Base-by-base conservation (phyloP, 169 alveolate species). In the Cryptosporidium felis region DNA sequence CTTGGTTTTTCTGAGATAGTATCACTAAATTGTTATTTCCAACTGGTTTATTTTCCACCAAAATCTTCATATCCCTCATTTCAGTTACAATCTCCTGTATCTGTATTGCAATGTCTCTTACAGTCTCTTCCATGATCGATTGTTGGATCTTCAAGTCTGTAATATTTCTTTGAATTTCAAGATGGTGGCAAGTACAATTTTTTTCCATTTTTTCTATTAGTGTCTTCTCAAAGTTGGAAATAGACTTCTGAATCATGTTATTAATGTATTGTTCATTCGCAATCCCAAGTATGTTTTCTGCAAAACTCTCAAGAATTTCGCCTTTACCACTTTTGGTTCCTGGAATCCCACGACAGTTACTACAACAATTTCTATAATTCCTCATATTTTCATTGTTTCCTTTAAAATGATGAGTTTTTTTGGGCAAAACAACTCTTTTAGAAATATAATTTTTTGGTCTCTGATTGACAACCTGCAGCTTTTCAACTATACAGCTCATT, bases 61-160 rank as follows among this genome's bases (percentile, higher is more conserved):
- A 42, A 23, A 23, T 62, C 44, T 74, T 74, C 26, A 74, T 6
- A 14, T 49, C 85, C 23, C 40, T 74, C 6, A 74, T 12, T 32
- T 74, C 85, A 18, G 26, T 14, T 36, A 67, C 85, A 30, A 74
- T 21, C 18, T 53, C 59, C 46, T 74, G 74, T 10, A 74, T 23
- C 32, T 74, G 66, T 38, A 53, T 26, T 16, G 85, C 85, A 38
- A 74, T 74, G 56, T 74, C 85, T 74, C 23, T 74, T 9, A 74
- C 85, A 32, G 85, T 74, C 41, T 65, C 23, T 14, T 74, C 85
- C n/a, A 46, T 74, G 18, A 74, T 74, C 38, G 85, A 49, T 38
- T 74, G 74, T 30, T 74, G 85, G 18, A 74, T 42, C 56, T 74
- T 74, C 28, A 74, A 16, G 40, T 74, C 85, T 5, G 85, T 74